These are phyloP conservation scores for Isoetes taiwanensis DNA, from an alignment of 75 land plant genomes.

Conservation along the genomic window DNA sequence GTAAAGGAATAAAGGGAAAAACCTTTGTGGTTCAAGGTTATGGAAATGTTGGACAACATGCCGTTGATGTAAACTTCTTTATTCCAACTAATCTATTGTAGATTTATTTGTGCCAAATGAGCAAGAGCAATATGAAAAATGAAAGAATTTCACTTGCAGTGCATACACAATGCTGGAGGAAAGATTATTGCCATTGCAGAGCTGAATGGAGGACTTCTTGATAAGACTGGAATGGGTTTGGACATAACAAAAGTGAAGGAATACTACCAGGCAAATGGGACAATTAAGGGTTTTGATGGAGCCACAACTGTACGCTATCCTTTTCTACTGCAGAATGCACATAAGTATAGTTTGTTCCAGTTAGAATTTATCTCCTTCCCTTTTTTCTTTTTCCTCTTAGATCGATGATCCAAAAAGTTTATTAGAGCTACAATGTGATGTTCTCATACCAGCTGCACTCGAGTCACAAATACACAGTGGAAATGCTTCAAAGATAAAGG, in stretches of 20 bases:
- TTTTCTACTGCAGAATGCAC: not conserved
- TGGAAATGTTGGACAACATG: conserved; percentile 4
- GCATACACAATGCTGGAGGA: conserved; percentile 1
- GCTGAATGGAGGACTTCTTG: not conserved
- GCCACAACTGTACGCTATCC: not conserved
- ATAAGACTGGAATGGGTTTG: not conserved
- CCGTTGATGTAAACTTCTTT: not conserved
- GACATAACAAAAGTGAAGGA: not conserved
- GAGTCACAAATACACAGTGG: conserved; percentile 6
- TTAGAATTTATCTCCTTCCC: no score
- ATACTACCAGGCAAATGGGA: not conserved
- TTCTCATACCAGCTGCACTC: conserved; percentile 2
- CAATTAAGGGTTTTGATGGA: not conserved
- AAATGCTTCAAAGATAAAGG: not conserved
- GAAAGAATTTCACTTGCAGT: not conserved
- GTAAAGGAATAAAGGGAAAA: not conserved
- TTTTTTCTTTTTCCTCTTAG: no score
- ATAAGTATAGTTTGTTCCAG: not conserved
- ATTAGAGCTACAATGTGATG: conserved; percentile 2
- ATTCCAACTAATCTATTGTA: not conserved
- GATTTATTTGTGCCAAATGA: not conserved
- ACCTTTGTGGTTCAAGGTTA: not conserved
- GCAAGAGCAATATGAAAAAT: not conserved
- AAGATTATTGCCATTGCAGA: conserved; percentile 5
- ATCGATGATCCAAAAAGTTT: not conserved